phyloP scores from a whole-genome alignment of 345 rosid species.

The Turnera subulata region DNA sequence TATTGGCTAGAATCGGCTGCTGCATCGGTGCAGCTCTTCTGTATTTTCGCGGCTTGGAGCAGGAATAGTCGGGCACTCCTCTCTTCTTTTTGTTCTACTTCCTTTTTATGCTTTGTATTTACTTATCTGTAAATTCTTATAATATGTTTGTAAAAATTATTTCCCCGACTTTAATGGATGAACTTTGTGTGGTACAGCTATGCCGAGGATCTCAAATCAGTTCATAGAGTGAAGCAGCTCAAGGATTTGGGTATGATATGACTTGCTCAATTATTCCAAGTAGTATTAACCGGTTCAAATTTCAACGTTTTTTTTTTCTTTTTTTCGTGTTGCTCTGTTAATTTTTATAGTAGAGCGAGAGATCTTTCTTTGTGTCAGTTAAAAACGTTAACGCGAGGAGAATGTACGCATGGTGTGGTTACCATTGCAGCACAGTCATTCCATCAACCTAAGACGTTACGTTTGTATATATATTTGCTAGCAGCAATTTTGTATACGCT shows the following conservation, averaged over 20 bases:
- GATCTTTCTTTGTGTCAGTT: no score
- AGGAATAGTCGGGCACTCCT: conserved; percentile 70
- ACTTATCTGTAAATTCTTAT: not conserved
- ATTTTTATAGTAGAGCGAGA: no score
- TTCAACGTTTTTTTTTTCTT: no score
- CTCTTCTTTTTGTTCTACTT: not conserved
- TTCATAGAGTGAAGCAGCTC: conserved; percentile 69
- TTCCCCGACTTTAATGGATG: not conserved
- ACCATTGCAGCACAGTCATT: no score
- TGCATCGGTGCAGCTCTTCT: conserved; percentile 89
- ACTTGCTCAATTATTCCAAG: no score
- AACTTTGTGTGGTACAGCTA: conserved; percentile 43
- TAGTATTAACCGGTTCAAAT: no score
- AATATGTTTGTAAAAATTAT: not conserved
- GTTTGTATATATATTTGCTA: no score
- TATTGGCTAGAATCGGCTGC: conserved; percentile 84
- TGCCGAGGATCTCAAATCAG: conserved; percentile 74
- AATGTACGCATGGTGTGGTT: no score
- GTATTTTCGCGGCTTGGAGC: conserved; percentile 81
- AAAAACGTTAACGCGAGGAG: no score
- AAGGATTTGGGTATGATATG: conserved; percentile 69
- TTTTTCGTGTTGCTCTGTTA: no score
- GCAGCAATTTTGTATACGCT: no score
- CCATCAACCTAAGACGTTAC: no score
- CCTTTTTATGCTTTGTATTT: not conserved